These are phyloP conservation scores for Ichthyophthirius multifiliis DNA, from an alignment of 169 alveolate genomes.

Conservation along the genomic window DNA sequence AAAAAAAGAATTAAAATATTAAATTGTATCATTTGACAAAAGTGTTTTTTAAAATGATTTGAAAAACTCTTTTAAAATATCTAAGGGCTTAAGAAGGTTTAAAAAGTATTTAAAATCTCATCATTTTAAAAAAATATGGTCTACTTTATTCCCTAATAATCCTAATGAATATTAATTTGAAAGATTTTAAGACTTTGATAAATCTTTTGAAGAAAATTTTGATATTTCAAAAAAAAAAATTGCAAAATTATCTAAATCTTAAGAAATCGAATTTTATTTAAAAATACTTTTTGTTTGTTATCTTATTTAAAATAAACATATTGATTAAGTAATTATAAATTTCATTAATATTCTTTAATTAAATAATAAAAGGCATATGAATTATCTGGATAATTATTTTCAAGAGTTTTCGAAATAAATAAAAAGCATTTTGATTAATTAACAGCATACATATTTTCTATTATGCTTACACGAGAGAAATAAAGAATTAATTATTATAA, in stretches of 20 bases:
- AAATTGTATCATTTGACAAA: not conserved
- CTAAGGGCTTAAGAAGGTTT: constrained; percentile 2
- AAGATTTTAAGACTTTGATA: not conserved
- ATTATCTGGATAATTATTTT: not conserved
- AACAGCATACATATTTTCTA: not conserved
- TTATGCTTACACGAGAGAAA: not conserved
- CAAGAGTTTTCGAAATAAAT: not conserved
- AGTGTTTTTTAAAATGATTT: not conserved
- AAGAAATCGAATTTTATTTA: constrained; percentile 8
- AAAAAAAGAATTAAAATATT: constrained; percentile 2
- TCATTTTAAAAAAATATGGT: constrained; percentile 11
- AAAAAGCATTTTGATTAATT: constrained; percentile 1
- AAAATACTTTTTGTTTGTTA: not conserved
- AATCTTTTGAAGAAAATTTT: not conserved
- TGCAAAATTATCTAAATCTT: not conserved
- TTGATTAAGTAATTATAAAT: not conserved
- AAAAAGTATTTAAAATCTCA: constrained; percentile 7
- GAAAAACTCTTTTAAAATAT: not conserved
- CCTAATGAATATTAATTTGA: not conserved
- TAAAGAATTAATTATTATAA: not conserved
- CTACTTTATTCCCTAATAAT: not conserved
- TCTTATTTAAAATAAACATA: not conserved
- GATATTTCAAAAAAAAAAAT: constrained; percentile 4
- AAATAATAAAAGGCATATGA: not conserved
- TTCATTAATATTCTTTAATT: not conserved